Conservation (phyloP, 352 stramenopile genomes). For the Globisporangium radiosum region DNA sequence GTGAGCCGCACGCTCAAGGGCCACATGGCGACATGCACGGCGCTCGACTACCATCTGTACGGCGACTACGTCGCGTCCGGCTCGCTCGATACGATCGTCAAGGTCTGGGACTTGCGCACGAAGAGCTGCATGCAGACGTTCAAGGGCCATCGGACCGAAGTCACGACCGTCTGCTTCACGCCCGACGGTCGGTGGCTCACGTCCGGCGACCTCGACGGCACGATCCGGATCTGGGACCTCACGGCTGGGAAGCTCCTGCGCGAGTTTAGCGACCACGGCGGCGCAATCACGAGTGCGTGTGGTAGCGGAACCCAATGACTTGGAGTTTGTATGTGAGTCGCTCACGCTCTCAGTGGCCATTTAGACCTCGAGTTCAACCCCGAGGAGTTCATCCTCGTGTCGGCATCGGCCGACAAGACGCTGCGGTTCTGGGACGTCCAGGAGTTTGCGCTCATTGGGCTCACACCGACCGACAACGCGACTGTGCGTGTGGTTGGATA, state of each 20-base stretch:
- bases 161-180: conserved; percentile 76
- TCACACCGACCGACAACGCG: conserved; percentile 72
- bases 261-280: conserved; percentile 71
- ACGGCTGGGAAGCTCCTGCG: conserved; percentile 66
- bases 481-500: conserved; percentile 28
- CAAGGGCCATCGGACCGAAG: conserved; percentile 69
- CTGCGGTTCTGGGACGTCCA: conserved; percentile 86
- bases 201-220: conserved; percentile 60
- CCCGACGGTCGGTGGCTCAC: conserved; percentile 81
- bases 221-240: conserved; percentile 83
- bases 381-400: conserved; percentile 83
- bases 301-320: neutral
- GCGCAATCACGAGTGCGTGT: conserved; percentile 50
- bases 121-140: conserved; percentile 87
- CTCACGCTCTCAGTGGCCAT: neutral
- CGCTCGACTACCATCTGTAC: conserved; percentile 81
- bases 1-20: conserved; percentile 74
- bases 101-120: conserved; percentile 81
- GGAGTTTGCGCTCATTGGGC: conserved; percentile 69
- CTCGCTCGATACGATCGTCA: conserved; percentile 78
- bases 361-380: conserved; percentile 74
- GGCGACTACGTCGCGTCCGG: conserved; percentile 82
- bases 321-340: neutral
- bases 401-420: conserved; percentile 64
- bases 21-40: conserved; percentile 78